Evolutionary conservation across 148 eudicot species (phyloP), one percentile per base, ranked within the genome.

Genomic region (Camellia lanceoleosa): DNA sequence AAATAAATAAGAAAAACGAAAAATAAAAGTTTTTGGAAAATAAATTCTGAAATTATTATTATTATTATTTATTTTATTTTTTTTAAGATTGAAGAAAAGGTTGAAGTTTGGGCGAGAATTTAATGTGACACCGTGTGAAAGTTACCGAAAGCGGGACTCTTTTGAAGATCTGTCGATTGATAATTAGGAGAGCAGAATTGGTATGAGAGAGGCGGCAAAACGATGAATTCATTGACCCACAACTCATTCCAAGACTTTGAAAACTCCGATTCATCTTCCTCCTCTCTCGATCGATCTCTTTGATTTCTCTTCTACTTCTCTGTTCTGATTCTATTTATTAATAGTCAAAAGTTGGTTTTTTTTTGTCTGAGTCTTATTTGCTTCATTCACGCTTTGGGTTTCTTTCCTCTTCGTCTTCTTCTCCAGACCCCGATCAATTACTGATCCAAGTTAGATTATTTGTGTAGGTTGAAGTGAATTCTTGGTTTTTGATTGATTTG

Each of bases 221-320:
- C 30, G 60, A 67, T 56, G 38, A 65, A 69, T 76, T 49, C 71
- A 64, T 80, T 73, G 82, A 83, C 82, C 79, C 15, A 8, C 55
- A 74, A 51, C 47, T 66, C 23, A 51, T 30, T 30, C 38, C 2
- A n/a, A 59, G 64, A 56, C 77, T 78, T 76, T 63, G 80, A 71
- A 76, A 55, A 52, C 79, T 80, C 80, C 83, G 80, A 75, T 74
- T 75, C 76, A 60, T 73, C 77, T 12, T 74, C 73, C 52, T 58
- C 51, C 3, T 12, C 59, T 52, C 38, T 30, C 38, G 38, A 30
- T 30, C 38, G 38, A 30, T 30, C 38, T 30, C 38, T 30, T 30
- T 30, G 38, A 30, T 30, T 30, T 30, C 38, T 30, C 38, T 30
- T 30, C 38, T 30, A 30, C 38, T 30, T 30, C 38, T 30, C 38